These are phyloP conservation scores for Austroboletus novae-zelandiae DNA, from an alignment of 1,284 basidiomycete species.

Conservation along the genomic window DNA sequence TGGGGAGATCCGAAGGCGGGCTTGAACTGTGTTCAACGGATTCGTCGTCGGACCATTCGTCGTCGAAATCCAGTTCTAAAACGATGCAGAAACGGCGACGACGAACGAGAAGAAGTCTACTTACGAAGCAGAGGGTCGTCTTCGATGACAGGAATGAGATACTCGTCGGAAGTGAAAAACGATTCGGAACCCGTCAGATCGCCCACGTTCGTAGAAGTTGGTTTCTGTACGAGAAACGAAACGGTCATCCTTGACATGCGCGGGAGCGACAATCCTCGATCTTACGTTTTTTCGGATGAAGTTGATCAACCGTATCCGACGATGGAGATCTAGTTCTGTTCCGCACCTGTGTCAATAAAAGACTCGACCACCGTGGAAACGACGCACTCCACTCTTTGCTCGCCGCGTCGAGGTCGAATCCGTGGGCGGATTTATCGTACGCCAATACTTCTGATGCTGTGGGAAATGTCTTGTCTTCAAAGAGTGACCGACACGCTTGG, in stretches of 20 bases:
- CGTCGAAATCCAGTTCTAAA: constrained; percentile 58
- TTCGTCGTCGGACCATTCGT: constrained; percentile 77
- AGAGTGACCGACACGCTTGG: constrained; percentile 73
- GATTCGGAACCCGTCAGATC: constrained; percentile 55
- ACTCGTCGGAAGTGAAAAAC: constrained; percentile 71
- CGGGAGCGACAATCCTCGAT: constrained; percentile 20
- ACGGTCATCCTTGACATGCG: not conserved
- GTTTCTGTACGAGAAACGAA: constrained; percentile 43
- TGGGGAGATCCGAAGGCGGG: constrained; percentile 31
- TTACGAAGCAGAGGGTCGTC: constrained; percentile 88
- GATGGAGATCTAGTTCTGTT: constrained; percentile 62
- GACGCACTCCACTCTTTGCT: constrained; percentile 53
- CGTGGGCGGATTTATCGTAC: constrained; percentile 63
- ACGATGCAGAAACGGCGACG: not conserved
- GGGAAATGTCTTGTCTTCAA: constrained; percentile 65
- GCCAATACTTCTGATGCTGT: constrained; percentile 60
- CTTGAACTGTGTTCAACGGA: constrained; percentile 23
- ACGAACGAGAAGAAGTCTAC: constrained; percentile 25
- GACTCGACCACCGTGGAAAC: not conserved
- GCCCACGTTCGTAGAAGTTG: constrained; percentile 42
- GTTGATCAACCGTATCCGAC: constrained; percentile 80
- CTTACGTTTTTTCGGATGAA: constrained; percentile 74
- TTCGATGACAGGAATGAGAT: constrained; percentile 75
- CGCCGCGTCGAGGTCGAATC: constrained; percentile 58
- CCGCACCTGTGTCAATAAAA: constrained; percentile 5